Evolutionary conservation across 352 stramenopile genomes (phyloP).

Genomic region (Pythium aphanidermatum): DNA sequence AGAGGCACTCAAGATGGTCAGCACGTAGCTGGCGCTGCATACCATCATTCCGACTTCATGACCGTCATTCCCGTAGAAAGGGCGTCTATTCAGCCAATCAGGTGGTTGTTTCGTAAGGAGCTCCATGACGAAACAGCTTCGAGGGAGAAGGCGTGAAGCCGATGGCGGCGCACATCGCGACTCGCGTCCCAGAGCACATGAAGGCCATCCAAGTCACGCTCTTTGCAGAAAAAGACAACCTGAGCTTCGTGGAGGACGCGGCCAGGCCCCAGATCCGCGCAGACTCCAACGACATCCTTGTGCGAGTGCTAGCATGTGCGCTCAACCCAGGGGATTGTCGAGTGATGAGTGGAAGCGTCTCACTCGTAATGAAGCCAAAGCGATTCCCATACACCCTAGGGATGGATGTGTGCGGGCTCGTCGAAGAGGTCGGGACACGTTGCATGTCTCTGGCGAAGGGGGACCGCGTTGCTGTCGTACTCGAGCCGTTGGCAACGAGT

Average conservation of each 20-base stretch:
- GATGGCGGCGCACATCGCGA: too few relatives aligned
- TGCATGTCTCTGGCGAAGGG: constrained; percentile 24
- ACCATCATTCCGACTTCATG: background rate
- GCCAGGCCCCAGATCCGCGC: constrained; percentile 15
- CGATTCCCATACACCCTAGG: constrained; percentile 35
- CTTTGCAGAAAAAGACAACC: constrained; percentile 21
- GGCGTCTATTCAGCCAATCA: constrained; percentile 12
- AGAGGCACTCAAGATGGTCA: too few relatives aligned
- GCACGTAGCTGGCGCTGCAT: too few relatives aligned
- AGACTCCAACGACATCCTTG: constrained; percentile 19
- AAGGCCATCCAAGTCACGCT: constrained; percentile 34
- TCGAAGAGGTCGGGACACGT: constrained; percentile 24
- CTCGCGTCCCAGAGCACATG: constrained; percentile 22
- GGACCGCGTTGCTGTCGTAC: constrained; percentile 26
- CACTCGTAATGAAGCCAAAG: constrained; percentile 33
- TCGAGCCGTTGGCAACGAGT: constrained; percentile 13
- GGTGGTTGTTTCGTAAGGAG: constrained; percentile 13
- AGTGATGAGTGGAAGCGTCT: constrained; percentile 30
- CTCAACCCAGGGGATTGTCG: constrained; percentile 31
- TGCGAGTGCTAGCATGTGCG: constrained; percentile 25
- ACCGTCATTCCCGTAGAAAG: background rate
- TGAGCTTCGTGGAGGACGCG: constrained; percentile 19
- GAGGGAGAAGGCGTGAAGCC: too few relatives aligned
- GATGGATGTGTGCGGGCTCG: constrained; percentile 35
- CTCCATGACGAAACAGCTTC: constrained; percentile 15